phyloP scores from a whole-genome alignment of 2,329 filamentous ascomycete genomes.

The Atkinsonella texensis region DNA sequence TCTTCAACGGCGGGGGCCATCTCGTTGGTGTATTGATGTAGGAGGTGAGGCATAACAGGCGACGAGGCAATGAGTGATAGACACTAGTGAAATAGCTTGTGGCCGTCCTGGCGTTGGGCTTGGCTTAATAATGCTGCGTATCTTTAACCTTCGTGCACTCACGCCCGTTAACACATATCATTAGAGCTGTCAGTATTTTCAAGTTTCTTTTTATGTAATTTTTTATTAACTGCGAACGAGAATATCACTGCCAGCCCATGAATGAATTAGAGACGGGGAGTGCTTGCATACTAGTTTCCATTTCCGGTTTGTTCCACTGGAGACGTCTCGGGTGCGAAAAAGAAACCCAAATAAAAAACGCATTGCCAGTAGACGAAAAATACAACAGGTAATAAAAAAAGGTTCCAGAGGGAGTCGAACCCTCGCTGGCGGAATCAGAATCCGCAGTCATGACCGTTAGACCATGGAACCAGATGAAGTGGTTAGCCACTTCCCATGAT shows the following conservation, averaged over 20 bases:
- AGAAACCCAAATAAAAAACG: neutral
- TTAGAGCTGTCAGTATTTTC: neutral
- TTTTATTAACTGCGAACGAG: no score
- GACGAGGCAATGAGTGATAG: neutral
- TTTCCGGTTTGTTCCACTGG: no score
- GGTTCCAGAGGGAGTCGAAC: conserved; percentile 25
- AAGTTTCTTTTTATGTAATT: neutral
- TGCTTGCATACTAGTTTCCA: no score
- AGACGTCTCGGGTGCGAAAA: neutral
- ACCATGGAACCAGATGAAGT: conserved; percentile 21
- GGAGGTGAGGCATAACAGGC: neutral
- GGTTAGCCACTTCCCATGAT: conserved; percentile 16
- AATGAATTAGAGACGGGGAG: no score
- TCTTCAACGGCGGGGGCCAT: conserved; percentile 81
- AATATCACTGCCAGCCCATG: no score
- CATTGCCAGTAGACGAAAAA: fast-evolving
- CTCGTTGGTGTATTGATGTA: neutral
- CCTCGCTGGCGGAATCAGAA: conserved; percentile 25
- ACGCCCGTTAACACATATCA: neutral
- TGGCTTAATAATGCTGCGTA: conserved; percentile 4
- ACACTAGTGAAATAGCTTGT: neutral
- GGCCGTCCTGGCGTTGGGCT: neutral
- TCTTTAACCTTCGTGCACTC: neutral
- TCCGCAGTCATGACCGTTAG: conserved; percentile 27
- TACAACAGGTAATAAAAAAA: conserved; percentile 10